Evolutionary conservation across 306 rosid species (phyloP).

Genomic region (Trichosanthes cucumerina): DNA sequence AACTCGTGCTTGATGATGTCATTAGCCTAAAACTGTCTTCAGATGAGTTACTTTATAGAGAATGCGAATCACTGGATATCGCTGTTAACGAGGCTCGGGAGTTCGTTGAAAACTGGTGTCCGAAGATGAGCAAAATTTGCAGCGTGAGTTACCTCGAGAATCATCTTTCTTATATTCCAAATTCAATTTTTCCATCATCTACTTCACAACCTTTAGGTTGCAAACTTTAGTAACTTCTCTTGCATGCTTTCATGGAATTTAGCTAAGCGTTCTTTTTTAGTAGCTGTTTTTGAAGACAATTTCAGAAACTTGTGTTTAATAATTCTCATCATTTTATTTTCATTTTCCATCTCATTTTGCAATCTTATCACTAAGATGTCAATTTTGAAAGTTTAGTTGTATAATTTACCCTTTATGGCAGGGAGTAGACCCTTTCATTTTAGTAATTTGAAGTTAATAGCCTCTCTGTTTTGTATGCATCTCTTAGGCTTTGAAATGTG

Average conservation of each 20-base stretch:
- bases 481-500: slow-evolving; percentile 50
- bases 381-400: background rate
- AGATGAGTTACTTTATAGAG: slow-evolving; percentile 40
- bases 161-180: background rate
- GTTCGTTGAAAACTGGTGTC: slow-evolving; percentile 59
- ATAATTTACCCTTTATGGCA: background rate
- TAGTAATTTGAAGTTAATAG: slow-evolving; percentile 7
- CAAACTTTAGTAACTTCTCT: background rate
- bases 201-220: background rate
- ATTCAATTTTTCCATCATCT: background rate
- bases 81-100: slow-evolving; percentile 65
- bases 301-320: background rate
- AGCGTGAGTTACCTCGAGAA: slow-evolving; percentile 37
- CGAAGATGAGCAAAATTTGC: slow-evolving; percentile 63
- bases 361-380: background rate
- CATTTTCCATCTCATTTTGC: background rate
- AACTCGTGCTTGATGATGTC: slow-evolving; percentile 67
- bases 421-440: background rate
- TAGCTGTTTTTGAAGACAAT: background rate
- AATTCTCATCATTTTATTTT: background rate
- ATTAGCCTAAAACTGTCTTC: slow-evolving; percentile 37
- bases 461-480: slow-evolving; percentile 21
- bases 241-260: background rate
- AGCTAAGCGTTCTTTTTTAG: background rate
- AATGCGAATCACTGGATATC: slow-evolving; percentile 65